Evolutionary conservation across 2,329 filamentous ascomycete genomes (phyloP).

Genomic region (Fusarium chaquense): DNA sequence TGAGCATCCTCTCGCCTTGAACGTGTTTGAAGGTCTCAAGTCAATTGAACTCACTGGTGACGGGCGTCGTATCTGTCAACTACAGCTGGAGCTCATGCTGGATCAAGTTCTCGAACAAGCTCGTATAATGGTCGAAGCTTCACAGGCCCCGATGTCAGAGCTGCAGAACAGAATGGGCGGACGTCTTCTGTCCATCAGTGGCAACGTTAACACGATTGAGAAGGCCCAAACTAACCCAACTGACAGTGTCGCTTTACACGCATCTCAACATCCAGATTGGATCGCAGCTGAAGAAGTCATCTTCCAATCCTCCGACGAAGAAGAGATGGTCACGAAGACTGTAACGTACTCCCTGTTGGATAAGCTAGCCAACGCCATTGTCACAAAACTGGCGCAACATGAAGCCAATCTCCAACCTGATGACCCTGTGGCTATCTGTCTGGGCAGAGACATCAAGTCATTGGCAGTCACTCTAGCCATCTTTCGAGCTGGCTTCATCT

Average conservation of each 20-base stretch:
- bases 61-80: conserved; percentile 21
- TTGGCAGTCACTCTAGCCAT: conserved; percentile 23
- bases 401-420: neutral
- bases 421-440: conserved; percentile 14
- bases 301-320: neutral
- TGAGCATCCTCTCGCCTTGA: conserved; percentile 23
- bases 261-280: conserved; percentile 15
- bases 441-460: conserved; percentile 19
- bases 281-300: conserved; percentile 18
- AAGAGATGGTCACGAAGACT: neutral
- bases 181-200: conserved; percentile 4
- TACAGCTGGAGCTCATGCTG: conserved; percentile 14
- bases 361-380: conserved; percentile 2
- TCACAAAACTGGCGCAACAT: neutral
- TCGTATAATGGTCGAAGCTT: neutral
- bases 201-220: fast-evolving
- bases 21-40: conserved; percentile 13
- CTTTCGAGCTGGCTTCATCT: conserved; percentile 11
- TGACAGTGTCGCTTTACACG: neutral
- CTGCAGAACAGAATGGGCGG: conserved; percentile 3
- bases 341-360: conserved; percentile 14
- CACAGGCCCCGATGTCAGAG: neutral
- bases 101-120: conserved; percentile 20
- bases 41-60: conserved; percentile 27
- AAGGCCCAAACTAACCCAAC: neutral